Evolutionary conservation across 2,329 filamentous ascomycete species (phyloP).

Genomic region (Xylaria sp.): DNA sequence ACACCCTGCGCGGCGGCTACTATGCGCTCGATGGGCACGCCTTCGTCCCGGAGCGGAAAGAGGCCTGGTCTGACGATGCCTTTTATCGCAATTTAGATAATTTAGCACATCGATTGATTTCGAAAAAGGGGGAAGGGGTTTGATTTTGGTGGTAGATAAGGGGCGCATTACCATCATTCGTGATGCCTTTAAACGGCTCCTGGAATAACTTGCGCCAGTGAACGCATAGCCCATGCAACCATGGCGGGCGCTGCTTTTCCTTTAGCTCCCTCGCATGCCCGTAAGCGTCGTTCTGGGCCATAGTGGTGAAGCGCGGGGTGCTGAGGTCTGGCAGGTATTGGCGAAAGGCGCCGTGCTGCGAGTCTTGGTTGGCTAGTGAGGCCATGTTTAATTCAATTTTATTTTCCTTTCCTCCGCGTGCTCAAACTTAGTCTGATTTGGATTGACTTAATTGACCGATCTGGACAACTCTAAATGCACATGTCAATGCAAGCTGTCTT

Average conservation of each 20-base stretch:
- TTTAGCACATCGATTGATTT: neutral
- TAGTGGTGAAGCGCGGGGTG: constrained; percentile 69
- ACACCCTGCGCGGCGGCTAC: constrained; percentile 61
- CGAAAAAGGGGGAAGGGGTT: neutral
- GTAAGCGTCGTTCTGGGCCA: constrained; percentile 71
- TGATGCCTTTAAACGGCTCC: constrained; percentile 78
- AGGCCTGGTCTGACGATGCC: constrained; percentile 64
- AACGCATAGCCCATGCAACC: constrained; percentile 70
- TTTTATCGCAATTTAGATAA: constrained; percentile 42
- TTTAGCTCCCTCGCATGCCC: constrained; percentile 72
- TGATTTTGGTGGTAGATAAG: too few species aligned
- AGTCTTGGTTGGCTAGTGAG: constrained; percentile 11
- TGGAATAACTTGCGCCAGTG: constrained; percentile 69
- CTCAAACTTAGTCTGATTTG: neutral
- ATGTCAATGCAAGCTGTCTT: neutral
- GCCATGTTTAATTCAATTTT: constrained; percentile 18
- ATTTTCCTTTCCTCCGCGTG: neutral
- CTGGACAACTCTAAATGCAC: neutral
- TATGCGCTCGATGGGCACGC: constrained; percentile 68
- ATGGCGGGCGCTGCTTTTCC: constrained; percentile 69
- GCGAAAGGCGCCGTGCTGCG: constrained; percentile 57
- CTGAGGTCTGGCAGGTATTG: constrained; percentile 71
- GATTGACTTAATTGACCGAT: neutral
- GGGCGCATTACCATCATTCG: constrained; percentile 67
- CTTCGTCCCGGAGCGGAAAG: constrained; percentile 72